Base-by-base conservation (phyloP, 192 early-diverging fungal genomes). In the Oehlia diaphana region DNA sequence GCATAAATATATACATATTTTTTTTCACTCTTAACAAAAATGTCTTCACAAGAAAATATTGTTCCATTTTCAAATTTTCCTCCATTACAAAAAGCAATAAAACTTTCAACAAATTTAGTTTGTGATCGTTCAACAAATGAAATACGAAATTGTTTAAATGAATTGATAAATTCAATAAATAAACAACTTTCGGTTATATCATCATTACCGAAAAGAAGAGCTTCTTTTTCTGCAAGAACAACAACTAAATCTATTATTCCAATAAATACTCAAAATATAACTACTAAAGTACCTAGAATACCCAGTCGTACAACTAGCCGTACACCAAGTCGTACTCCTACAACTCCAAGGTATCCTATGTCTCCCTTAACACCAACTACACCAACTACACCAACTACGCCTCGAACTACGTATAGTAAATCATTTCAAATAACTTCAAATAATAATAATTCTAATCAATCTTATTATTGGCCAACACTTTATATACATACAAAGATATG, bases 401-500 rank as follows among this genome's bases (percentile, higher is more conserved):
- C 53, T 21, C 19, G 16, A 19, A 6, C 4, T 58, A 14, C 6
- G 4, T 16, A 21, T 58, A 3, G 0, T 21, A 58, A 58, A 58
- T 58, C 53, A 4, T 7, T 16, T 16, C 50, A 66, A 33, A 19
- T 10, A 7, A n/a, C 9, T 2, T 10, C 50, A 53, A 58, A 21
- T 58, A 3, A 58, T 58, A 6, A 26, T 26, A 26, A 26, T 26
- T 26, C 2, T 19, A 19, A 58, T 13, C 53, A 58, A 58, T 10
- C 14, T 66, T 33, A 66, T 66, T 12, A 66, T 66, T 66, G 65
- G 65, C 28, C 28, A 66, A 66, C 65, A 33, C 65, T 66, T 66
- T 66, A 33, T 12, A n/a, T 33, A 66, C 28, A 16, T 14, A 67
- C 3, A 19, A 67, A 67, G 10, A 19, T 67, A 19, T 67, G 65